Percentiles rank a stretch among this genome's conserved stretches.
Conservation (phyloP, 257 asterid species). For the Fraxinus quadrangulata region DNA sequence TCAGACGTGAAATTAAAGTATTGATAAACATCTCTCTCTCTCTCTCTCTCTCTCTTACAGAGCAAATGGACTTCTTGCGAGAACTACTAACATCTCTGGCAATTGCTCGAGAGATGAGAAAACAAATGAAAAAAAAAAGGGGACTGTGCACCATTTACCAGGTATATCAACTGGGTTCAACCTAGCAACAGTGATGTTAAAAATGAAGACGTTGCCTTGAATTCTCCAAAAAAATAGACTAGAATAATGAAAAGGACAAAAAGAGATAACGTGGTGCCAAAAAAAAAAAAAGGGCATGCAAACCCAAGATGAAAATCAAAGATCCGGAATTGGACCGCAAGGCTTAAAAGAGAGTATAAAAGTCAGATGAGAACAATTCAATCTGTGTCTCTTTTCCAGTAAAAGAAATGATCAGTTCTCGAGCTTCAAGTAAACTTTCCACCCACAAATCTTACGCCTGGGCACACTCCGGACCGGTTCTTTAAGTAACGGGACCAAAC, state of each 20-base stretch:
- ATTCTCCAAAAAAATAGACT: not conserved
- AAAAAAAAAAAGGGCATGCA: too few species aligned
- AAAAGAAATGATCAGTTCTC: too few species aligned
- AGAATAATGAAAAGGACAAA: not conserved
- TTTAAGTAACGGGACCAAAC: too few species aligned
- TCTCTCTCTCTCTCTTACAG: not conserved
- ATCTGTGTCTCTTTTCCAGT: too few species aligned
- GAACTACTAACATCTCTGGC: not conserved
- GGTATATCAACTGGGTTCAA: not conserved
- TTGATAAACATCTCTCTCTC: not conserved
- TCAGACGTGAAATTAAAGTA: not conserved
- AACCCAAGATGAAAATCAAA: too few species aligned
- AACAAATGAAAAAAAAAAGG: not conserved
- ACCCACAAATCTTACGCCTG: too few species aligned
- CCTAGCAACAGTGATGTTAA: not conserved
- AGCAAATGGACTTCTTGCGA: not conserved
- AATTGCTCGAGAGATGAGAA: conserved; percentile 10
- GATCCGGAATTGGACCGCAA: too few species aligned
- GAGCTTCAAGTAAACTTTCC: too few species aligned
- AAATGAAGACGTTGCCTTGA: not conserved
- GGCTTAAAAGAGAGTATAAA: too few species aligned
- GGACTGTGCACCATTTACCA: not conserved
- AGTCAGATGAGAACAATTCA: too few species aligned
- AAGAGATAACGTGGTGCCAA: too few species aligned
- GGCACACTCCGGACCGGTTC: too few species aligned